Evolutionary conservation across 352 stramenopile genomes (phyloP).

Genomic region (Phytophthora citrophthora): DNA sequence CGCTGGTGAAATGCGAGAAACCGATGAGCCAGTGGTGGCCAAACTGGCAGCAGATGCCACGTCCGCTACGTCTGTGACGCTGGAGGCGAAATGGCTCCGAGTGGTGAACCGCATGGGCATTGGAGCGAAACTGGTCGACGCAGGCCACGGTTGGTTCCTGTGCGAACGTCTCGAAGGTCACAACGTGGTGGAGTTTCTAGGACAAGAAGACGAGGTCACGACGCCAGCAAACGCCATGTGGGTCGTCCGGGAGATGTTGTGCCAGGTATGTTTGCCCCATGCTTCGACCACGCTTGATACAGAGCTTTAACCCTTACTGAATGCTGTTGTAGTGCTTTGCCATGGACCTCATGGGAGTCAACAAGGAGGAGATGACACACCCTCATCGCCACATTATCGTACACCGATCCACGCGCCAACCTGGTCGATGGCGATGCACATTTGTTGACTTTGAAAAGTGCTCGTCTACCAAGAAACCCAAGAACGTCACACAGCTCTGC

Average conservation of each 20-base stretch:
- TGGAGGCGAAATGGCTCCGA: constrained; percentile 64
- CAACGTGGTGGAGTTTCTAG: constrained; percentile 71
- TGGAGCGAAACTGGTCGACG: constrained; percentile 49
- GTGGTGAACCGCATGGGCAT: constrained; percentile 70
- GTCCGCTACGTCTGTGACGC: constrained; percentile 41
- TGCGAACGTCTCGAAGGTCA: constrained; percentile 64
- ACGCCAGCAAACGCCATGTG: constrained; percentile 48
- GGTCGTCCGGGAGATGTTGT: constrained; percentile 67
- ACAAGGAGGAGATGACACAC: constrained; percentile 87
- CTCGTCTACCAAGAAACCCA: constrained; percentile 63
- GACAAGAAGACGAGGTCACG: constrained; percentile 21
- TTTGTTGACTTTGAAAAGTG: constrained; percentile 88
- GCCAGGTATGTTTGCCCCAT: constrained; percentile 36
- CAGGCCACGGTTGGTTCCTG: constrained; percentile 61
- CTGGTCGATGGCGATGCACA: constrained; percentile 48
- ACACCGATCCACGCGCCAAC: constrained; percentile 18
- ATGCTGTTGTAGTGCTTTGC: constrained; percentile 58
- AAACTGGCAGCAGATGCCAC: constrained; percentile 52
- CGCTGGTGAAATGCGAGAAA: constrained; percentile 36
- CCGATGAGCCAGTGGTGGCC: constrained; percentile 42
- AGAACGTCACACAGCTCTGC: constrained; percentile 83
- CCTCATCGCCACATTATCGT: constrained; percentile 79
- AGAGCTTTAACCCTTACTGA: neutral
- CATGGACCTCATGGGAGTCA: constrained; percentile 74
- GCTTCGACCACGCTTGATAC: neutral